Evolutionary conservation across 2,329 filamentous ascomycete genomes (phyloP).

Genomic region (Colletotrichum incanum): DNA sequence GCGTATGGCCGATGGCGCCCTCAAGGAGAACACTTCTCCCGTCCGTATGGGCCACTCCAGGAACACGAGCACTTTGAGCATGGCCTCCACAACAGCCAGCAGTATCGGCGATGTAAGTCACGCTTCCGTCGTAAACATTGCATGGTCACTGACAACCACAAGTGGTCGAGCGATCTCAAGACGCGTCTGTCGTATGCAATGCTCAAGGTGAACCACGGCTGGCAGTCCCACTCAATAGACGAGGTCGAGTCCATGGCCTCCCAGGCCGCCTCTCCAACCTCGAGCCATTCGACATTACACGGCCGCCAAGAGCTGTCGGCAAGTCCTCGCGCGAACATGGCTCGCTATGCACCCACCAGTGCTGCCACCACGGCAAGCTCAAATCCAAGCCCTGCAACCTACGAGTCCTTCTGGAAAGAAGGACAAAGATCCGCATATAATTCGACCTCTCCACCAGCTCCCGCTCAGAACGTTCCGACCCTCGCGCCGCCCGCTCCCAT

Average conservation of each 20-base stretch:
- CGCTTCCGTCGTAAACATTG: background rate
- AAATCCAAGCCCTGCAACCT: conserved; percentile 46
- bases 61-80: conserved; percentile 79
- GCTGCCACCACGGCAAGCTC: conserved; percentile 48
- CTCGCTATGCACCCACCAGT: conserved; percentile 32
- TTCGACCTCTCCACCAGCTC: conserved; percentile 56
- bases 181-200: conserved; percentile 93
- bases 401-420: conserved; percentile 64
- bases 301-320: conserved; percentile 66
- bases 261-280: conserved; percentile 75
- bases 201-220: conserved; percentile 92
- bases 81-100: conserved; percentile 73
- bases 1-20: conserved; percentile 81
- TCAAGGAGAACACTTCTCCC: conserved; percentile 73
- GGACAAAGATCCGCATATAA: conserved; percentile 25
- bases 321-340: conserved; percentile 61
- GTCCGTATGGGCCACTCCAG: conserved; percentile 74
- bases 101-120: conserved; percentile 82
- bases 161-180: conserved; percentile 83
- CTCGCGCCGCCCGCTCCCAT: conserved; percentile 71
- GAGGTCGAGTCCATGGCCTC: conserved; percentile 84
- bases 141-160: conserved; percentile 45
- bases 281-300: conserved; percentile 71
- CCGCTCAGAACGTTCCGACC: conserved; percentile 53
- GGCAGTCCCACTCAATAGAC: conserved; percentile 84